phyloP scores from a whole-genome alignment of 169 alveolate genomes.

The Neospora caninum region DNA sequence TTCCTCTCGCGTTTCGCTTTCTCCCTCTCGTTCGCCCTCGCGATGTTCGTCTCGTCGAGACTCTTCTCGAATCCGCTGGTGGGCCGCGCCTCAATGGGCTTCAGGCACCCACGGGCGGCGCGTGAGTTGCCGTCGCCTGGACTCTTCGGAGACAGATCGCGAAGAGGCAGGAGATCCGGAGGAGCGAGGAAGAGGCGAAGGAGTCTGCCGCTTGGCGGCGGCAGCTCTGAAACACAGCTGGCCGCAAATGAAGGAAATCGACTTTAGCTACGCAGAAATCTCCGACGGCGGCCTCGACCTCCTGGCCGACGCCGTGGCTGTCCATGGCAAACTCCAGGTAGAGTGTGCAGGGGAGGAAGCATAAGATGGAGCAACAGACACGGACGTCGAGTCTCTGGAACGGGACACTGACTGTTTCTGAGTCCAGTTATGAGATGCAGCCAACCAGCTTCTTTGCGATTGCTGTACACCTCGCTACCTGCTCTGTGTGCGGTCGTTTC shows the following conservation, averaged over 20 bases:
- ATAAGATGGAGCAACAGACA: not conserved
- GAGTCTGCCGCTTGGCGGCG: conserved; percentile 7
- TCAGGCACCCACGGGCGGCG: not conserved
- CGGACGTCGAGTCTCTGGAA: too few relatives aligned
- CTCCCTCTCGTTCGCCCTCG: not conserved
- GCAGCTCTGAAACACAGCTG: not conserved
- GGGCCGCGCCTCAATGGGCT: not conserved
- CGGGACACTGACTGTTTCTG: too few relatives aligned
- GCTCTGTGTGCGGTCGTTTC: too few relatives aligned
- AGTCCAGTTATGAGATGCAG: too few relatives aligned
- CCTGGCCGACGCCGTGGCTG: not conserved
- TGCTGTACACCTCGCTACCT: too few relatives aligned
- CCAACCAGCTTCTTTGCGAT: too few relatives aligned
- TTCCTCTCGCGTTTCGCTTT: not conserved
- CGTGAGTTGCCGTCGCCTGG: not conserved
- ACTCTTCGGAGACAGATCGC: not conserved
- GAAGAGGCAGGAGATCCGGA: not conserved
- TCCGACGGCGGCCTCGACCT: conserved; percentile 19
- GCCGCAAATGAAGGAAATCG: not conserved
- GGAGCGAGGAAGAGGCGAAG: not conserved
- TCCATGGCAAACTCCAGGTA: conserved; percentile 6
- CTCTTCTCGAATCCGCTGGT: not conserved
- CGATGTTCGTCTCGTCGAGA: not conserved
- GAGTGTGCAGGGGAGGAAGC: not conserved
- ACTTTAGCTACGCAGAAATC: not conserved